Evolutionary conservation across 768 basidiomycete genomes (phyloP).

Genomic region (Tulasnella sp.): DNA sequence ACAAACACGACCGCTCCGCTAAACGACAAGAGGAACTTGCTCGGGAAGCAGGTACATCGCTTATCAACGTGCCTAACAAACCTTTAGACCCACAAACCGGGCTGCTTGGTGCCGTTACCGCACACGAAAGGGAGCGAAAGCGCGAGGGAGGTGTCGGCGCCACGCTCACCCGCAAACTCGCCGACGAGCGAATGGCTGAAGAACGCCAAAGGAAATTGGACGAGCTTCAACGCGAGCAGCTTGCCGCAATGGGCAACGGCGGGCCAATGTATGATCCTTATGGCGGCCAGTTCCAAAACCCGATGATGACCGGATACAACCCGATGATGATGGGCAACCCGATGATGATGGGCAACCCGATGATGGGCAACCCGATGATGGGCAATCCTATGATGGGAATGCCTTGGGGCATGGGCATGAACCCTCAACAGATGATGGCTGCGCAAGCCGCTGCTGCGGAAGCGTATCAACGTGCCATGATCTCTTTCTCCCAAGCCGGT

Average conservation of each 20-base stretch:
- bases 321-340: constrained; percentile 37
- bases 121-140: constrained; percentile 91
- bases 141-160: constrained; percentile 95
- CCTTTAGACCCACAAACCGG: constrained; percentile 95
- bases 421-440: constrained; percentile 72
- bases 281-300: constrained; percentile 35
- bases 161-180: constrained; percentile 90
- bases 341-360: constrained; percentile 38
- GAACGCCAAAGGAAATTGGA: constrained; percentile 92
- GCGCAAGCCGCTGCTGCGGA: constrained; percentile 74
- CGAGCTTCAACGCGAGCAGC: constrained; percentile 83
- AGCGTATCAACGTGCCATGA: constrained; percentile 65
- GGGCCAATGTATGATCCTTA: constrained; percentile 61
- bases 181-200: constrained; percentile 89
- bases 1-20: constrained; percentile 94
- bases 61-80: constrained; percentile 95
- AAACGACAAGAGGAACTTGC: constrained; percentile 94
- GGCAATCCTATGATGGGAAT: constrained; percentile 57
- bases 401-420: constrained; percentile 44
- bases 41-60: constrained; percentile 84
- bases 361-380: constrained; percentile 37
- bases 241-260: constrained; percentile 67
- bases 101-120: constrained; percentile 92
- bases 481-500: constrained; percentile 42
- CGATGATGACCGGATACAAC: constrained; percentile 33